Evolutionary conservation across 805 yeast species (phyloP).

Genomic region (Jamesozyma gamospora): DNA sequence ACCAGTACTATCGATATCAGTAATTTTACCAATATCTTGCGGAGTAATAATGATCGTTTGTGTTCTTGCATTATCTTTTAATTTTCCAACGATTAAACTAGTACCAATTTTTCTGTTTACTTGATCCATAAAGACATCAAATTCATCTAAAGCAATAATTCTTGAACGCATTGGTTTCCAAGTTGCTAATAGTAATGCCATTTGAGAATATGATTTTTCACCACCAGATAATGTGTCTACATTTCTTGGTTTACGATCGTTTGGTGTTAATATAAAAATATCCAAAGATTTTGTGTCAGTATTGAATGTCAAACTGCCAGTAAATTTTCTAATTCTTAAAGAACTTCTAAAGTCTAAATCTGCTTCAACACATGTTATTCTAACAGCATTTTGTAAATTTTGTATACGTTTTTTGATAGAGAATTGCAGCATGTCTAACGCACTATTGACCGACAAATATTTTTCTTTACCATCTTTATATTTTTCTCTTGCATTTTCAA

Average conservation of each 20-base stretch:
- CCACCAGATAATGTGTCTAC: constrained; percentile 91
- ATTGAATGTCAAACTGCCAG: constrained; percentile 62
- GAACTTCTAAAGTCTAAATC: constrained; percentile 50
- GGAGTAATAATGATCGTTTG: constrained; percentile 94
- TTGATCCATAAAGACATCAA: constrained; percentile 96
- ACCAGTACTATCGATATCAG: constrained; percentile 50
- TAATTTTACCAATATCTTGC: constrained; percentile 61
- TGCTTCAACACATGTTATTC: constrained; percentile 38
- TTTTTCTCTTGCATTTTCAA: constrained; percentile 35
- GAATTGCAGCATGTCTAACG: constrained; percentile 25
- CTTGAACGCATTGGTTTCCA: constrained; percentile 90
- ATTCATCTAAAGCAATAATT: constrained; percentile 87
- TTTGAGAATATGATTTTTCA: constrained; percentile 88
- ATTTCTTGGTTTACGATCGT: constrained; percentile 48
- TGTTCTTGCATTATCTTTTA: constrained; percentile 48
- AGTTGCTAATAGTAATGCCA: constrained; percentile 74
- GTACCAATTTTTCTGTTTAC: constrained; percentile 77
- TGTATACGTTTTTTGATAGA: constrained; percentile 37
- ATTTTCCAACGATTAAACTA: constrained; percentile 57
- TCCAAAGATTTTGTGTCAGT: constrained; percentile 40
- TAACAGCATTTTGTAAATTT: constrained; percentile 33
- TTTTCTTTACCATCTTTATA: constrained; percentile 35
- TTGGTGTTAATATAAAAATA: constrained; percentile 53
- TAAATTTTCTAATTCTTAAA: constrained; percentile 56
- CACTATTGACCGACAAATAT: constrained; percentile 29